These are phyloP conservation scores for Penicillium soppii DNA, from an alignment of 495 filamentous ascomycete genomes.

Conservation along the genomic window DNA sequence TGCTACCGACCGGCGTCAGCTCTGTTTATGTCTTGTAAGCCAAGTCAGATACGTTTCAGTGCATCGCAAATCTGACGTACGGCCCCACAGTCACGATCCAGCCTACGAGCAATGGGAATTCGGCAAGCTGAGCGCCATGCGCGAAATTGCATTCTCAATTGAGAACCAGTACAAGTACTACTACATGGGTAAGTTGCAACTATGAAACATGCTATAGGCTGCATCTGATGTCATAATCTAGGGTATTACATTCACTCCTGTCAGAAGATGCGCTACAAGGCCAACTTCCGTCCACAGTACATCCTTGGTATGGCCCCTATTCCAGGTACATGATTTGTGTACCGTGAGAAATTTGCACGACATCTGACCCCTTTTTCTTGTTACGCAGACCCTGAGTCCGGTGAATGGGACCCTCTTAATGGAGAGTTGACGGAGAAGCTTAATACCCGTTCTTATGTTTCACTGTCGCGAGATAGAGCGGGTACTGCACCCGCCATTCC, in stretches of 20 bases:
- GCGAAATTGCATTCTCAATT: slow-evolving; percentile 76
- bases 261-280: slow-evolving; percentile 88
- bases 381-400: slow-evolving; percentile 63
- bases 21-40: slow-evolving; percentile 84
- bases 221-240: slow-evolving; percentile 17
- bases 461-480: slow-evolving; percentile 54
- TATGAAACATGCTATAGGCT: slow-evolving; percentile 4
- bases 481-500: slow-evolving; percentile 9
- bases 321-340: neutral
- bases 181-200: slow-evolving; percentile 64
- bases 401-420: slow-evolving; percentile 74
- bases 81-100: slow-evolving; percentile 62
- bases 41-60: slow-evolving; percentile 8
- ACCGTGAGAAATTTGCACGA: neutral
- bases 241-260: slow-evolving; percentile 73
- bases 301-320: slow-evolving; percentile 56
- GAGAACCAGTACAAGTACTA: slow-evolving; percentile 75
- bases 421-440: slow-evolving; percentile 63
- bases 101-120: slow-evolving; percentile 76
- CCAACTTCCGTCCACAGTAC: slow-evolving; percentile 77
- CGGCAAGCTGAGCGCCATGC: slow-evolving; percentile 84
- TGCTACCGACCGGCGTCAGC: slow-evolving; percentile 84
- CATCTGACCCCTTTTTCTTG: neutral
- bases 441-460: slow-evolving; percentile 65
- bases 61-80: slow-evolving; percentile 7